Evolutionary conservation across 192 early-diverging fungal genomes (phyloP), one percentile per base, ranked within the genome.

Genomic region (Coemansia sp.): DNA sequence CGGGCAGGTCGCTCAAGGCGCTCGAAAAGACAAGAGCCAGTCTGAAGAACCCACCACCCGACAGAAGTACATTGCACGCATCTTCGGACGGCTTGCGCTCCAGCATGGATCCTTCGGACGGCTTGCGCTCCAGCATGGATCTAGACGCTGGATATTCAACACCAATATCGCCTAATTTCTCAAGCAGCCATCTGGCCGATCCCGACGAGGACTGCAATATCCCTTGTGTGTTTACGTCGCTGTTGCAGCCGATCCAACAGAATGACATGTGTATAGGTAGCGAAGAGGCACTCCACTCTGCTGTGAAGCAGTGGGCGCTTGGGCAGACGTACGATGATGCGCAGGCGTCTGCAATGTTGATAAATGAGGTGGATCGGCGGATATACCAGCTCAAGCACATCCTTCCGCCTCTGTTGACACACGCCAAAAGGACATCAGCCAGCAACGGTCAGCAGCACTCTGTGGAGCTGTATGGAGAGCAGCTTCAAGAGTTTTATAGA

Each of bases 291-390:
- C 41, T 72, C 20, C 42, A 67, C 23, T 30, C 40, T 6, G 77
- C 64, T 15, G 65, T 74, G 33, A 64, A 67, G 25, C 64, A 66
- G 25, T 80, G 77, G 77, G 67, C 71, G 1, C 23, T 56, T 10
- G 38, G 38, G 1, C 77, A 80, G 34, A 19, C 71, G 27, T 52
- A 20, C 36, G 29, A 54, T n/a, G n/a, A n/a, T 33, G 36, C 34
- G 44, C 67, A 67, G 59, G 6, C 67, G 28, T 61, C 77, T 2
- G 53, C 38, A 5, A 45, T 52, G 33, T 45, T 70, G 8, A 53
- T 61, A 6, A 61, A 56, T 2, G 13, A 20, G 10, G 37, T 68
- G 6, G 63, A 70, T 54, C 27, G 28, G 31, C 63, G 47, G 14
- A 37, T 80, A 36, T 52, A 54, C 4, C 63, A 55, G 33, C 67